Base-by-base conservation (phyloP, 192 early-diverging fungal species). In the Diversispora epigaea region DNA sequence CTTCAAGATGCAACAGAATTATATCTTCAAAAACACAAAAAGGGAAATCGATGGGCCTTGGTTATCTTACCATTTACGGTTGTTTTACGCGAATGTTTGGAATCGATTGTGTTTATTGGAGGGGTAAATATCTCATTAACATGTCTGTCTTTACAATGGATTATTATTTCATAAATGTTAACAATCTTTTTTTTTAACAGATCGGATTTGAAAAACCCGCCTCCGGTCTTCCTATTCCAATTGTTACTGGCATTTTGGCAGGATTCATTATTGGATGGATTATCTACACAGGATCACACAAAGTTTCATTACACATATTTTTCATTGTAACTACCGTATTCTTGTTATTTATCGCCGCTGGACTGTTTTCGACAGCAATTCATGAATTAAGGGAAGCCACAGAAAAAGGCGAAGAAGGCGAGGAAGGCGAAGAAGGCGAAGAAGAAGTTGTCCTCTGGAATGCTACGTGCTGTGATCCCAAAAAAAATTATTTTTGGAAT, bases 21-120 rank as follows among this genome's bases (percentile, higher is more conserved):
- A 3, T 32, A 75, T 52, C 71, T 81, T 46, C 77, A 80, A n/a
- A 78, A 71, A 67, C 76, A 87, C 8, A 76, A 76, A 46, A 73
- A 60, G 17, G 72, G 80, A 6, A 78, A 84, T 71, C 84, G 84
- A 62, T 92, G 91, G 71, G 83, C 91, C 21, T 91, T 97, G 71
- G 87, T 95, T 78, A 80, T 93, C 60, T 84, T 97, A 60, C 94
- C 95, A 15, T 92, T 94, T 70, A 79, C 94, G 46, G 94, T 94
- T 12, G 89, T 97, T 9, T 79, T 93, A 40, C 86, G 95, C 61
- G 95, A 97, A 86, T 93, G 92, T 12, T 77, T 97, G 11, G 95
- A 97, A 78, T 89, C 93, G n/a, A 85, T 97, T 22, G 87, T 97
- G 10, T 93, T 97, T 81, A 83, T 97, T 60, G 94, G 89, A 68